Evolutionary conservation across 805 yeast genomes (phyloP).

Genomic region (Candida wancherniae): DNA sequence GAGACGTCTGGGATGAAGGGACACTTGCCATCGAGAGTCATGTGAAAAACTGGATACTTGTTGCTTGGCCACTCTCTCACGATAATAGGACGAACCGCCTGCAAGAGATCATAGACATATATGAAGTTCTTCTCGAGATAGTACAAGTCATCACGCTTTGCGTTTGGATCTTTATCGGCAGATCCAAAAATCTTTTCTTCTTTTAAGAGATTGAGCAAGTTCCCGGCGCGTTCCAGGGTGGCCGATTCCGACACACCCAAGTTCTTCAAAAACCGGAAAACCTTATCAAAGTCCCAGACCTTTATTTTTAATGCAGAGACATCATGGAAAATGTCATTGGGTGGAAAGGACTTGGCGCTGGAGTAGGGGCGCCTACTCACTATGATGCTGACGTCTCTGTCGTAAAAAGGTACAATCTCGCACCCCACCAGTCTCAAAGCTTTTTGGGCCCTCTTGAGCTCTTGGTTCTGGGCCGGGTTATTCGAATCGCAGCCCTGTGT

Average conservation of each 20-base stretch:
- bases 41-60: slow-evolving; percentile 51
- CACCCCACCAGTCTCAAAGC: slow-evolving; percentile 48
- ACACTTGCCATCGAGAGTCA: slow-evolving; percentile 69
- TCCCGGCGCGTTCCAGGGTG: slow-evolving; percentile 17
- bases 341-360: slow-evolving; percentile 37
- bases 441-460: slow-evolving; percentile 39
- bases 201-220: slow-evolving; percentile 51
- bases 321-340: slow-evolving; percentile 60
- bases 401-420: slow-evolving; percentile 41
- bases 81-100: slow-evolving; percentile 74
- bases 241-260: slow-evolving; percentile 34
- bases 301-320: slow-evolving; percentile 62
- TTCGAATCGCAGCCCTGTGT: slow-evolving; percentile 37
- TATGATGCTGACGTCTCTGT: slow-evolving; percentile 66
- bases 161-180: slow-evolving; percentile 81
- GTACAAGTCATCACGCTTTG: slow-evolving; percentile 77
- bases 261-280: slow-evolving; percentile 69
- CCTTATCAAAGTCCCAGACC: slow-evolving; percentile 86
- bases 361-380: slow-evolving; percentile 58
- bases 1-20: slow-evolving; percentile 68
- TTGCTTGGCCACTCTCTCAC: slow-evolving; percentile 71
- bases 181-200: slow-evolving; percentile 87
- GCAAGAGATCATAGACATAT: slow-evolving; percentile 75
- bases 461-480: slow-evolving; percentile 32
- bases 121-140: slow-evolving; percentile 70